Percentiles rank a stretch among this genome's conserved stretches.
These are phyloP conservation scores for Rugonectria rugulosa DNA, from an alignment of 2,329 filamentous ascomycete species.

Conservation along the genomic window DNA sequence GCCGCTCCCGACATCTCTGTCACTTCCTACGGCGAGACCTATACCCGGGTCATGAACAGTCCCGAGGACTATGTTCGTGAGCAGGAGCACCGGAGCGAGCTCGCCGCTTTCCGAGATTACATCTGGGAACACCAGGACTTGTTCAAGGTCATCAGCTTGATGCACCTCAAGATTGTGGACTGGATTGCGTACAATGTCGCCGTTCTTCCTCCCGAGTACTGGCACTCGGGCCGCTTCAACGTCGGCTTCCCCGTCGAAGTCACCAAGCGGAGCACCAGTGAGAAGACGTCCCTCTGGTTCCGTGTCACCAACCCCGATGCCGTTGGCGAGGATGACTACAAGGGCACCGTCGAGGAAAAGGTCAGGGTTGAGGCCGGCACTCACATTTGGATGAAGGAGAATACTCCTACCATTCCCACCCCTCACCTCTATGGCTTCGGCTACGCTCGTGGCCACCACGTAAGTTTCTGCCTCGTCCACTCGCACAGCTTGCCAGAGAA, in stretches of 20 bases:
- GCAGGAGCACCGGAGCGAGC: neutral
- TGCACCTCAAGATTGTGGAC: neutral
- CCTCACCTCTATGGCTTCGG: conserved; percentile 11
- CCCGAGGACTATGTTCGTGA: neutral
- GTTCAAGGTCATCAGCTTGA: neutral
- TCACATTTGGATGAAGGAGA: neutral
- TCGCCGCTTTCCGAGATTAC: neutral
- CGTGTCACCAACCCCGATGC: neutral
- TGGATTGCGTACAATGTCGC: neutral
- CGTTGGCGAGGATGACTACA: neutral
- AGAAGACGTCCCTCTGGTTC: neutral
- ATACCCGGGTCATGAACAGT: neutral
- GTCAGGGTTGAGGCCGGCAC: neutral
- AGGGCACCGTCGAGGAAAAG: conserved; percentile 5
- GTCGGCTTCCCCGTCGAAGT: neutral
- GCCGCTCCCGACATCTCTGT: neutral
- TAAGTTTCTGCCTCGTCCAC: neutral
- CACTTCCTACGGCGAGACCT: too few relatives aligned
- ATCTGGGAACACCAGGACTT: neutral
- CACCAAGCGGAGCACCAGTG: accelerated
- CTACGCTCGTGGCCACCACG: conserved; percentile 1
- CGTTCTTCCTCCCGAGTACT: too few relatives aligned
- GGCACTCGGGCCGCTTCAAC: conserved; percentile 2
- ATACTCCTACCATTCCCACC: conserved; percentile 1
- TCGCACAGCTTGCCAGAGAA: neutral